phyloP scores from a whole-genome alignment of 2,329 filamentous ascomycete species.

The Paecilomyces dactylethromorphus region DNA sequence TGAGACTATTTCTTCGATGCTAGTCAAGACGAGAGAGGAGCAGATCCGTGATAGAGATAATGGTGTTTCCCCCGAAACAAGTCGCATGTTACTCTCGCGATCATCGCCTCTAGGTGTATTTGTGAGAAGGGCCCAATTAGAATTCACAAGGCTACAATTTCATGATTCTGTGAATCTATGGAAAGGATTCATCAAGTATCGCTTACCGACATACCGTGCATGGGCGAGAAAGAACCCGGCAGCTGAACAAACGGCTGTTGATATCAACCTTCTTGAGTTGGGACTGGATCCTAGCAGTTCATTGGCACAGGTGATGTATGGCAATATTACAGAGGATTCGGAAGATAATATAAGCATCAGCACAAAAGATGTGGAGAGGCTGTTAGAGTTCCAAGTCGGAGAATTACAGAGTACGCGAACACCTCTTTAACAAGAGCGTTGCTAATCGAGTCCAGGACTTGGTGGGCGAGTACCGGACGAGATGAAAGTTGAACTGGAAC shows the following conservation, averaged over 20 bases:
- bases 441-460: constrained; percentile 48
- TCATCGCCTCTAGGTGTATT: constrained; percentile 78
- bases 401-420: constrained; percentile 65
- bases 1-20: constrained; percentile 48
- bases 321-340: constrained; percentile 36
- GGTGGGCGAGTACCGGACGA: constrained; percentile 71
- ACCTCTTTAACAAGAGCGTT: constrained; percentile 15
- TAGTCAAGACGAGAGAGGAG: constrained; percentile 59
- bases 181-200: constrained; percentile 74
- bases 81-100: constrained; percentile 57
- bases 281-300: constrained; percentile 46
- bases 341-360: constrained; percentile 50
- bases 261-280: constrained; percentile 56
- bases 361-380: constrained; percentile 69
- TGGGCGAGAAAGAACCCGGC: constrained; percentile 51
- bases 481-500: constrained; percentile 64
- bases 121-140: constrained; percentile 67
- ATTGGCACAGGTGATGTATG: constrained; percentile 47
- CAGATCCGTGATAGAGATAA: constrained; percentile 50
- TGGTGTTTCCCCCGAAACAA: constrained; percentile 42
- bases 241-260: constrained; percentile 46
- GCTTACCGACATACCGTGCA: constrained; percentile 62
- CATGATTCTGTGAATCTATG: constrained; percentile 72
- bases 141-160: constrained; percentile 76
- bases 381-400: constrained; percentile 83